These are phyloP conservation scores for Lenwebbia sp. DNA, from an alignment of 345 rosid species.

Conservation along the genomic window DNA sequence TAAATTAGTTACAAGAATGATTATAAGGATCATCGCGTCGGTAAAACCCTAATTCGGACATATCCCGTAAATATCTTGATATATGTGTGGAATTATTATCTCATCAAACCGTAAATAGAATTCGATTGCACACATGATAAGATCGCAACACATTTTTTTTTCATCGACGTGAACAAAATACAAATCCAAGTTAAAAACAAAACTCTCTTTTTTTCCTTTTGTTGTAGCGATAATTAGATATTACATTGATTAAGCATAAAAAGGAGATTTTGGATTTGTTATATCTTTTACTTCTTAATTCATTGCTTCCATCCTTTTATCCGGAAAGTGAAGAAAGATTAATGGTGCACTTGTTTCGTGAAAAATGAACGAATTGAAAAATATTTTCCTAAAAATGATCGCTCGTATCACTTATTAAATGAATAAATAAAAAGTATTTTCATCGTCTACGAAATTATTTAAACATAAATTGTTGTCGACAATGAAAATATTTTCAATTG, in stretches of 20 bases:
- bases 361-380: too few relatives aligned
- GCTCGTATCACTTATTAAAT: too few relatives aligned
- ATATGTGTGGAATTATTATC: neutral
- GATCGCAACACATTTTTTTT: neutral
- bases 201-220: too few relatives aligned
- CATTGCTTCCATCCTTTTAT: neutral
- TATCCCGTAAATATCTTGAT: neutral
- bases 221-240: neutral
- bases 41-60: neutral
- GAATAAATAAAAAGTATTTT: too few relatives aligned
- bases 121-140: neutral
- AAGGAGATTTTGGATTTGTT: neutral
- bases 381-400: too few relatives aligned
- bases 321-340: neutral
- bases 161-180: neutral
- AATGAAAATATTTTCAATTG: too few relatives aligned
- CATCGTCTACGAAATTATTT: too few relatives aligned
- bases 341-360: too few relatives aligned
- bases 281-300: neutral
- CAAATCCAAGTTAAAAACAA: too few relatives aligned
- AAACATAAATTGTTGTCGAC: too few relatives aligned
- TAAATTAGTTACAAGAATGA: neutral
- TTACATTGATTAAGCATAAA: neutral
- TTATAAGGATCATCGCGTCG: neutral
- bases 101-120: neutral